These are phyloP conservation scores for Aureobasidium sp. DNA, from an alignment of 2,329 filamentous ascomycete species.

Conservation along the genomic window DNA sequence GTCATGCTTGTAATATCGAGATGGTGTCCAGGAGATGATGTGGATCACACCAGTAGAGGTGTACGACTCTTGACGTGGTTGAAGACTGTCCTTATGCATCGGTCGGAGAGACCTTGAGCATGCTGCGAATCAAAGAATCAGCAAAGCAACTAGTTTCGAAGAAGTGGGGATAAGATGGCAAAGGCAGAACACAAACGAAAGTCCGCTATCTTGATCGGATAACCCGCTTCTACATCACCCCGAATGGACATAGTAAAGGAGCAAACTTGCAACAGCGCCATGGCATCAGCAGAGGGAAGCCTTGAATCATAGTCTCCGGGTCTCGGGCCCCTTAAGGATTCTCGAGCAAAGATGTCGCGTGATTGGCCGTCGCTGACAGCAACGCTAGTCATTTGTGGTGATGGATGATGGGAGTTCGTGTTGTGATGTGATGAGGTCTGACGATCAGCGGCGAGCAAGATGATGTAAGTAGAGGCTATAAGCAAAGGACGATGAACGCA, in stretches of 20 bases:
- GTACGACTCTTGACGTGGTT: too few relatives aligned
- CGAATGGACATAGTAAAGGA: background rate
- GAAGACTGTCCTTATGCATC: too few relatives aligned
- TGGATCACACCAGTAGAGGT: too few relatives aligned
- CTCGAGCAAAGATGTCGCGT: background rate
- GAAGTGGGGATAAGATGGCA: background rate
- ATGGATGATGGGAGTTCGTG: background rate
- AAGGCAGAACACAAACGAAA: background rate
- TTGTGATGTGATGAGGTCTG: background rate
- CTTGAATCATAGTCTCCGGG: background rate
- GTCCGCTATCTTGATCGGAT: background rate
- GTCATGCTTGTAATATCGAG: too few relatives aligned
- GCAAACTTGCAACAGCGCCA: background rate
- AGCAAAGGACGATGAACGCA: background rate
- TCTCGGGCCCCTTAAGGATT: background rate
- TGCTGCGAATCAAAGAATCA: too few relatives aligned
- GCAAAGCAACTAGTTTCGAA: background rate
- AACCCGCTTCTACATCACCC: background rate
- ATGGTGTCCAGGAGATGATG: too few relatives aligned
- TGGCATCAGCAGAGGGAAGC: background rate
- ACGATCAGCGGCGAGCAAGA: background rate
- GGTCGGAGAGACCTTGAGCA: too few relatives aligned
- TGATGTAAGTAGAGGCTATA: background rate
- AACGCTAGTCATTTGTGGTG: background rate
- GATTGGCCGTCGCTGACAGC: background rate